These are phyloP conservation scores for Pichia rugopelliculosa DNA, from an alignment of 805 yeast species.

Conservation along the genomic window DNA sequence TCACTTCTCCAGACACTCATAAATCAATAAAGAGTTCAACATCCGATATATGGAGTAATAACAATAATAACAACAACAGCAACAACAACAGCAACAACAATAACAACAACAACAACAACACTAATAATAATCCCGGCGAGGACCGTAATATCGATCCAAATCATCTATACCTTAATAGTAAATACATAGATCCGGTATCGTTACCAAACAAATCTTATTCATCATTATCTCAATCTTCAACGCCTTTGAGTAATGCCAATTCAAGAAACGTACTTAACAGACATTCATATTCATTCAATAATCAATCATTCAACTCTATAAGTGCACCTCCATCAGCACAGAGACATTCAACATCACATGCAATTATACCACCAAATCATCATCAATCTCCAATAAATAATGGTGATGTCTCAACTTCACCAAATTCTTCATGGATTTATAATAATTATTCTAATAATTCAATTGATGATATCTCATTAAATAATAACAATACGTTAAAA, in stretches of 20 bases:
- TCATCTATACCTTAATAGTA: not conserved
- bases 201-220: not conserved
- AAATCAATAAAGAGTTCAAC: not conserved
- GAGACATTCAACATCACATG: not conserved
- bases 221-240: not conserved
- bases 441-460: constrained; percentile 12
- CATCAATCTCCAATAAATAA: not conserved
- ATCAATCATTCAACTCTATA: not conserved
- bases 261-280: not conserved
- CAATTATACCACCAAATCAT: not conserved
- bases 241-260: not conserved
- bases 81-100: not conserved
- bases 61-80: not conserved
- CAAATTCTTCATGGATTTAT: not conserved
- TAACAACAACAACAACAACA: not conserved
- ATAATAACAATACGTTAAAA: constrained; percentile 12
- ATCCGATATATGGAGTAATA: not conserved
- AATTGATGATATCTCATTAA: constrained; percentile 18
- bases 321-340: not conserved
- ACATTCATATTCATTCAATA: not conserved
- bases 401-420: constrained; percentile 10
- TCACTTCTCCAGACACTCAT: not conserved
- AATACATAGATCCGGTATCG: not conserved
- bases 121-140: too few relatives aligned
- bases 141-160: not conserved